These are phyloP conservation scores for Quillaja saponaria DNA, from an alignment of 306 rosid species.

Conservation along the genomic window DNA sequence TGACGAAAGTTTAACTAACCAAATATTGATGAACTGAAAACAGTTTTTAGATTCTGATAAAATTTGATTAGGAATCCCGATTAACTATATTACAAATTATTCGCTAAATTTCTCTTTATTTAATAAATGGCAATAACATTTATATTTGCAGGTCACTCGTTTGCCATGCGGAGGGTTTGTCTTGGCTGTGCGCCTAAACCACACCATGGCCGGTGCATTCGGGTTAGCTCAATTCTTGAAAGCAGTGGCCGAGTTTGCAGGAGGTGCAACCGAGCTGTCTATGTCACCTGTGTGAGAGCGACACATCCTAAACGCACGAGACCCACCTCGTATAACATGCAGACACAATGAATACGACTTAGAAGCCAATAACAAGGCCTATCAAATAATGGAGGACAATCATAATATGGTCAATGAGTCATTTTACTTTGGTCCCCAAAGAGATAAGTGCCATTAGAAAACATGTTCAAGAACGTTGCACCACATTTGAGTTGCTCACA, in stretches of 20 bases:
- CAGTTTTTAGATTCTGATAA: too few species aligned
- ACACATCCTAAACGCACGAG: slow-evolving; percentile 34
- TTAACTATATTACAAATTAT: too few species aligned
- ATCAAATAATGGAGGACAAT: too few species aligned
- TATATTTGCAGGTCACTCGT: slow-evolving; percentile 33
- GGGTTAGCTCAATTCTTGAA: slow-evolving; percentile 32
- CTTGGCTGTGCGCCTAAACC: not conserved
- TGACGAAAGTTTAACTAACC: too few species aligned
- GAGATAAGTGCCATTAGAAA: slow-evolving; percentile 16
- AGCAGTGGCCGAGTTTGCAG: slow-evolving; percentile 23
- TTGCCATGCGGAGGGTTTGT: slow-evolving; percentile 44
- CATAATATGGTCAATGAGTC: not conserved
- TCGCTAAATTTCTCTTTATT: too few species aligned
- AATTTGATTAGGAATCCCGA: too few species aligned
- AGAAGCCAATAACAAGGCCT: not conserved
- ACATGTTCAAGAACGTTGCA: slow-evolving; percentile 1
- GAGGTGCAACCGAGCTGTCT: slow-evolving; percentile 30
- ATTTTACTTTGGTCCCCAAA: slow-evolving; percentile 24
- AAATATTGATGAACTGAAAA: too few species aligned
- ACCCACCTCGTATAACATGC: slow-evolving; percentile 32
- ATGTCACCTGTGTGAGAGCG: slow-evolving; percentile 36
- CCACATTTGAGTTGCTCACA: slow-evolving; percentile 29
- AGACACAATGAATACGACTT: slow-evolving; percentile 28
- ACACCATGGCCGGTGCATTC: slow-evolving; percentile 20
- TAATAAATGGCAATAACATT: too few species aligned